These are phyloP conservation scores for Termitomyces sp. DNA, from an alignment of 768 basidiomycete genomes.

Conservation along the genomic window DNA sequence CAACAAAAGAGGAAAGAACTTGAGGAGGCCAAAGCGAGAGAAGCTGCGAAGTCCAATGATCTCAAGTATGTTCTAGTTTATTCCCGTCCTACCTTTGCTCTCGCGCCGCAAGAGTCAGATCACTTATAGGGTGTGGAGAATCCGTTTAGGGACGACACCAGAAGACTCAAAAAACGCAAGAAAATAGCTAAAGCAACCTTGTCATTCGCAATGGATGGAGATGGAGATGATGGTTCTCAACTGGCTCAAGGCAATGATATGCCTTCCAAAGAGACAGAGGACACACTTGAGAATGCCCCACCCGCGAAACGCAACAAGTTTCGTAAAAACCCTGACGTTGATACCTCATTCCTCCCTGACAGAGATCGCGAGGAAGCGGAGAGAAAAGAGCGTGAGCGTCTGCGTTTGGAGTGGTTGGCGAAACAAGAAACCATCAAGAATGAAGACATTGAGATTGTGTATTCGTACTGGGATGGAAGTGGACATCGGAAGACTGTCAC, in stretches of 20 bases:
- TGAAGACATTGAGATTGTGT: slow-evolving; percentile 85
- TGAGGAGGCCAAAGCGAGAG: slow-evolving; percentile 86
- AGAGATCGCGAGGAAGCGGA: slow-evolving; percentile 95
- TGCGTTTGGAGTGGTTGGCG: slow-evolving; percentile 88
- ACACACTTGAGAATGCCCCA: slow-evolving; percentile 39
- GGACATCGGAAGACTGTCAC: slow-evolving; percentile 90
- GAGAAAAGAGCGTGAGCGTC: slow-evolving; percentile 78
- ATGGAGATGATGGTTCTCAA: slow-evolving; percentile 42
- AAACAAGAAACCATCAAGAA: slow-evolving; percentile 56
- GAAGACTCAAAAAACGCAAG: slow-evolving; percentile 88
- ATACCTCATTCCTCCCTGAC: slow-evolving; percentile 97
- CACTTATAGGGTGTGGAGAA: slow-evolving; percentile 77
- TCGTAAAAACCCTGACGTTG: slow-evolving; percentile 93
- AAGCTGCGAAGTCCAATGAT: slow-evolving; percentile 79
- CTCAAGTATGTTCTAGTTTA: slow-evolving; percentile 66
- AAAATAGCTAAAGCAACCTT: slow-evolving; percentile 83
- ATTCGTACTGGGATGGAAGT: slow-evolving; percentile 98
- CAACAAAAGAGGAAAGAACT: slow-evolving; percentile 83
- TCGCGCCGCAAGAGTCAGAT: slow-evolving; percentile 27
- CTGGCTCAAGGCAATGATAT: slow-evolving; percentile 22
- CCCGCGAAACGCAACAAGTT: slow-evolving; percentile 70
- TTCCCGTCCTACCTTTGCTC: slow-evolving; percentile 12
- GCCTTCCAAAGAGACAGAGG: slow-evolving; percentile 30
- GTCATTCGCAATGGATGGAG: slow-evolving; percentile 89
- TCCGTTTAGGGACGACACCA: slow-evolving; percentile 82